phyloP scores from a whole-genome alignment of 2,329 filamentous ascomycete genomes.

The Colletotrichum gloeosporioides region DNA sequence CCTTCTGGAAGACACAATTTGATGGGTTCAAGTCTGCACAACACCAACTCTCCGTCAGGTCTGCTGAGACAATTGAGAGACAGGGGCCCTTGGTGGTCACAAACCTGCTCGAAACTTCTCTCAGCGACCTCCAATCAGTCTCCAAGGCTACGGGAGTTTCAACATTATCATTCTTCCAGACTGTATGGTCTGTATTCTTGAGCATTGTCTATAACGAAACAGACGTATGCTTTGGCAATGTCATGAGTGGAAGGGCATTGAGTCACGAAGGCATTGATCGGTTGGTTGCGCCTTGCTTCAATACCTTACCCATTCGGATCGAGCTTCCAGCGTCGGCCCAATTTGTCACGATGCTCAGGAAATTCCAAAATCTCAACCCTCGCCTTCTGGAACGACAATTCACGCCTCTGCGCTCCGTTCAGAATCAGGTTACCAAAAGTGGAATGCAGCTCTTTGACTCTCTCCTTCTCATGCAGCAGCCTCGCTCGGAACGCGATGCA shows the following conservation, averaged over 20 bases:
- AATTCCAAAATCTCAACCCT: conserved; percentile 66
- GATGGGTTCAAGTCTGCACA: conserved; percentile 46
- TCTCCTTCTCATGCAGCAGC: conserved; percentile 78
- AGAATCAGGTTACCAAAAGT: conserved; percentile 48
- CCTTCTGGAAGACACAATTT: conserved; percentile 71
- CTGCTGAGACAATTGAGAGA: too few species aligned
- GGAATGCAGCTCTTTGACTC: conserved; percentile 76
- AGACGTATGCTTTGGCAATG: conserved; percentile 87
- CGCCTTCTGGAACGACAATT: conserved; percentile 73
- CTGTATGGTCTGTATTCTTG: conserved; percentile 74
- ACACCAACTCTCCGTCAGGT: background rate
- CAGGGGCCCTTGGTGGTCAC: background rate
- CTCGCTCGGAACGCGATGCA: conserved; percentile 59
- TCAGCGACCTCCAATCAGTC: conserved; percentile 51
- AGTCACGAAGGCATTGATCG: conserved; percentile 69
- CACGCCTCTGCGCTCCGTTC: conserved; percentile 75
- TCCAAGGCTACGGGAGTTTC: conserved; percentile 62
- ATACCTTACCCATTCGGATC: conserved; percentile 78
- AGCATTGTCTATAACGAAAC: conserved; percentile 55
- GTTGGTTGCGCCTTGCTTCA: conserved; percentile 91
- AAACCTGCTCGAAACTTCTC: conserved; percentile 28
- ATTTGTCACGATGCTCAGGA: conserved; percentile 62
- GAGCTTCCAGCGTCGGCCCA: conserved; percentile 51
- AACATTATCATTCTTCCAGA: conserved; percentile 72
- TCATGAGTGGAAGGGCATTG: conserved; percentile 78